Percentiles rank a stretch among this genome's conserved stretches.
phyloP scores from a whole-genome alignment of 192 early-diverging fungal species.

The Neocallimastix lanati region DNA sequence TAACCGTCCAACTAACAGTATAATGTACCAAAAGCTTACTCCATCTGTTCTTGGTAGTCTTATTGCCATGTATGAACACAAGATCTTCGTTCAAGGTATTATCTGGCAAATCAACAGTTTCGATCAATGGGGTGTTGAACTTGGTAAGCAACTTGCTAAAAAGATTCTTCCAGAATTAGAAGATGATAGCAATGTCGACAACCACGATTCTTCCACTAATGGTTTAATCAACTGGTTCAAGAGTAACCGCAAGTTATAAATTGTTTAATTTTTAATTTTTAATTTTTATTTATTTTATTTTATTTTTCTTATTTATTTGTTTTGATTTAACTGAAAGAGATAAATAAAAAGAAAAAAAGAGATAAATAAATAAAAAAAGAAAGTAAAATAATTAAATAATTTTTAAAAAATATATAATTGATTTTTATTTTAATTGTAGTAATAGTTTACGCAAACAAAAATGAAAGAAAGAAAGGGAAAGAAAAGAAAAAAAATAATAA shows the following conservation, averaged over 20 bases:
- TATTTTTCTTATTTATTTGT: too few species aligned
- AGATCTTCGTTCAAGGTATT: constrained; percentile 98
- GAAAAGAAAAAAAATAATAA: too few species aligned
- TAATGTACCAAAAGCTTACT: constrained; percentile 81
- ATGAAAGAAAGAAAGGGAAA: too few species aligned
- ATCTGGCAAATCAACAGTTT: constrained; percentile 97
- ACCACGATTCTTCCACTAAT: constrained; percentile 88
- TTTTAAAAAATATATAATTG: too few species aligned
- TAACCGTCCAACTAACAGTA: constrained; percentile 92
- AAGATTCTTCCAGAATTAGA: constrained; percentile 81
- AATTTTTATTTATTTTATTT: too few species aligned
- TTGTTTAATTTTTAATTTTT: background rate
- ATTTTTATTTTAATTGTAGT: too few species aligned
- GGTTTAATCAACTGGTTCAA: constrained; percentile 92
- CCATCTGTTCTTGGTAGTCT: constrained; percentile 78
- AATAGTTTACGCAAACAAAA: too few species aligned
- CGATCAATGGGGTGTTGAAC: constrained; percentile 88
- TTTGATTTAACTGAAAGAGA: too few species aligned
- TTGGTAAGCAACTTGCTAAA: constrained; percentile 97
- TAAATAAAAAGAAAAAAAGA: too few species aligned
- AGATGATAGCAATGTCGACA: constrained; percentile 25
- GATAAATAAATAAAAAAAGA: too few species aligned
- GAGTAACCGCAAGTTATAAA: background rate
- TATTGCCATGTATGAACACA: constrained; percentile 97
- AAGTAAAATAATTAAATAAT: too few species aligned